phyloP scores from a whole-genome alignment of 495 filamentous ascomycete species.

The Xylaria castorea region DNA sequence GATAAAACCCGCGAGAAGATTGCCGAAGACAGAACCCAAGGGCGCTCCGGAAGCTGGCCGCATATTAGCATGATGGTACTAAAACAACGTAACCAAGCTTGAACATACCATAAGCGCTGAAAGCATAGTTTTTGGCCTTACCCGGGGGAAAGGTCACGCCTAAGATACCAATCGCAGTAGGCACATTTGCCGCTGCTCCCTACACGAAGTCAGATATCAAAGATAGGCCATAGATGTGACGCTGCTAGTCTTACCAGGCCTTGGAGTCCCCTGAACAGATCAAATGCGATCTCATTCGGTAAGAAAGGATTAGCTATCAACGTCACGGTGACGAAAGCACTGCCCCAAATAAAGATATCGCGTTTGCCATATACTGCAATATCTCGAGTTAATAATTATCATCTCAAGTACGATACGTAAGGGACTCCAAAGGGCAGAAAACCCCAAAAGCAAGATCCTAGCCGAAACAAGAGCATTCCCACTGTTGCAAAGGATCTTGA shows the following conservation, averaged over 20 bases:
- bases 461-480: neutral
- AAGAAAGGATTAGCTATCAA: constrained; percentile 70
- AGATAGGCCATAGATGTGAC: neutral
- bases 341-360: constrained; percentile 69
- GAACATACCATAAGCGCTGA: constrained; percentile 55
- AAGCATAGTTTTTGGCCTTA: constrained; percentile 69
- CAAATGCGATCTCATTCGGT: constrained; percentile 69
- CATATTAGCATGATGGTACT: neutral
- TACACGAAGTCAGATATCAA: constrained; percentile 47
- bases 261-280: constrained; percentile 73
- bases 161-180: constrained; percentile 69
- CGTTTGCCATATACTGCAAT: constrained; percentile 68
- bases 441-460: neutral
- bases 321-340: constrained; percentile 67
- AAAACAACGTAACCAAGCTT: neutral
- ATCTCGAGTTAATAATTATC: neutral
- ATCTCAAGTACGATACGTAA: neutral
- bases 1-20: constrained; percentile 60
- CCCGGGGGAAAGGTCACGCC: constrained; percentile 66
- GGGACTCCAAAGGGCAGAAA: neutral
- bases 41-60: constrained; percentile 60
- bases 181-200: constrained; percentile 70
- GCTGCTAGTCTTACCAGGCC: constrained; percentile 62
- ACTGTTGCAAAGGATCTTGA: neutral
- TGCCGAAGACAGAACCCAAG: constrained; percentile 63